Percentiles rank a stretch among this genome's conserved stretches.
Evolutionary conservation across 129 eudicot genomes (phyloP).

Genomic region (Helichrysum umbraculigerum): DNA sequence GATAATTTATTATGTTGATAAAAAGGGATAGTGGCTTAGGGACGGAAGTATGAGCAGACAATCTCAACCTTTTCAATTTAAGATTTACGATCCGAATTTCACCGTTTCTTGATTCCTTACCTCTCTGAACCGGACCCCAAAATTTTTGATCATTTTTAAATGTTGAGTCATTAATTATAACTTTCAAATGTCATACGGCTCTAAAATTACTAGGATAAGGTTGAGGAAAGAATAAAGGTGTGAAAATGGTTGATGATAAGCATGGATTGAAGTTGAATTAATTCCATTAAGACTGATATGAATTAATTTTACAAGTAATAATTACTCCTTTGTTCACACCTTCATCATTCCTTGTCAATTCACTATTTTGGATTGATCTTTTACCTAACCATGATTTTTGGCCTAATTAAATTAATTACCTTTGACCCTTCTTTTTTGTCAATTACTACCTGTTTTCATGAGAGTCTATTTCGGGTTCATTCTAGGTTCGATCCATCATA

Average conservation of each 20-base stretch:
- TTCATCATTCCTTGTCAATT: constrained; percentile 41
- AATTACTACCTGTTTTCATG: neutral
- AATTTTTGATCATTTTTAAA: too few relatives aligned
- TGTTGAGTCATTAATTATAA: neutral
- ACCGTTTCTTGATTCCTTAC: too few relatives aligned
- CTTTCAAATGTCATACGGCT: constrained; percentile 18
- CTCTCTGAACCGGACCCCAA: too few relatives aligned
- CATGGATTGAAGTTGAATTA: constrained; percentile 28
- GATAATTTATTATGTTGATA: neutral
- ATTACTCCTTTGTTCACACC: constrained; percentile 44
- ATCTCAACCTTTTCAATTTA: too few relatives aligned
- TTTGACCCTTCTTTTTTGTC: constrained; percentile 31
- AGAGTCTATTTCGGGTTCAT: neutral
- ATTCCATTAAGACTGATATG: constrained; percentile 27
- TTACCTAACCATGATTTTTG: constrained; percentile 41
- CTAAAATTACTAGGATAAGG: constrained; percentile 32
- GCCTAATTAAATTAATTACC: constrained; percentile 31
- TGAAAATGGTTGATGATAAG: constrained; percentile 42
- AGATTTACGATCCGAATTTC: too few relatives aligned
- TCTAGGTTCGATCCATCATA: neutral
- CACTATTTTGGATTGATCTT: constrained; percentile 45
- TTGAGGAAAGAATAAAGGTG: constrained; percentile 32
- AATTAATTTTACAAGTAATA: constrained; percentile 36
- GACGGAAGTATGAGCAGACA: too few relatives aligned
- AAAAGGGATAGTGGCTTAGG: too few relatives aligned